phyloP scores from a whole-genome alignment of 257 asterid species.

The Solanum ossicruentum region DNA sequence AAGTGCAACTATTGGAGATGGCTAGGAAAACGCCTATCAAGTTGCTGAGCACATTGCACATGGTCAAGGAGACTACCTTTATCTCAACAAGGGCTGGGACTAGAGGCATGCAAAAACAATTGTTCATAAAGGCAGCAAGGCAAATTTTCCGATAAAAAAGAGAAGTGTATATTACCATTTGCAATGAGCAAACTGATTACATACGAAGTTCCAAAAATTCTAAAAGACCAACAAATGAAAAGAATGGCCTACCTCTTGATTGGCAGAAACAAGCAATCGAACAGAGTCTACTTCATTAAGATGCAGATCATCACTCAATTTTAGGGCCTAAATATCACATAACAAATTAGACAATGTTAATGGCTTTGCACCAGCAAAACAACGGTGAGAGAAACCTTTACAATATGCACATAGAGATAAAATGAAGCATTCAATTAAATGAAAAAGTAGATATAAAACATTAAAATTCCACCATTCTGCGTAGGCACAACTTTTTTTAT shows the following conservation, averaged over 20 bases:
- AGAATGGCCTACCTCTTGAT: conserved; percentile 64
- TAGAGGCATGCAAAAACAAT: not conserved
- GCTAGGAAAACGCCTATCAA: not conserved
- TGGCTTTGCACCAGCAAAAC: not conserved
- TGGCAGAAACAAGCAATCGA: conserved; percentile 69
- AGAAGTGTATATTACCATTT: not conserved
- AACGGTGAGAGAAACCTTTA: not conserved
- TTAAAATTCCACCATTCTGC: not conserved
- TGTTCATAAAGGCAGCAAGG: not conserved
- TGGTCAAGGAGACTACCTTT: not conserved
- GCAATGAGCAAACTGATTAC: not conserved
- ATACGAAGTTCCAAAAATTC: not conserved
- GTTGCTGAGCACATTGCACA: not conserved
- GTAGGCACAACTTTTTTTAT: not conserved
- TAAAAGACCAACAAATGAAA: not conserved
- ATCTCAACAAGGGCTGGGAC: not conserved
- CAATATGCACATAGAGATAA: not conserved
- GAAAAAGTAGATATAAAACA: not conserved
- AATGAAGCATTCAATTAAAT: not conserved
- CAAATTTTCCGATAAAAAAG: not conserved
- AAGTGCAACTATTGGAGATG: not conserved
- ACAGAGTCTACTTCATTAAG: conserved; percentile 88
- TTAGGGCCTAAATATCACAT: conserved; percentile 50
- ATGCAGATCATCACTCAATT: conserved; percentile 90
- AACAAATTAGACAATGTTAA: conserved; percentile 6